Conservation (phyloP, 441 rosid genomes). For the Erysimum pusillum region DNA sequence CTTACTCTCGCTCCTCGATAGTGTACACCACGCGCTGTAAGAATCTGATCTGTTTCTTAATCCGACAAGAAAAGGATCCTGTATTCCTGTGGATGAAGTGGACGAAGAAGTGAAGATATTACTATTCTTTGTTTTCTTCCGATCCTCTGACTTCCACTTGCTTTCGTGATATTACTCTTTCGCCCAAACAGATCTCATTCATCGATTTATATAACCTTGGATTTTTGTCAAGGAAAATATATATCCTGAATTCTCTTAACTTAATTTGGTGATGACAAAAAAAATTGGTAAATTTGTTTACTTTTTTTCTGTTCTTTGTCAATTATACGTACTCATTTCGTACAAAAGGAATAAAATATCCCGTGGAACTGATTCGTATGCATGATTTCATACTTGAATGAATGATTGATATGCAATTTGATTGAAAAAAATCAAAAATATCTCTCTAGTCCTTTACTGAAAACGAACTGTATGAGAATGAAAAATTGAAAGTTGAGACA, state of each 20-base stretch:
- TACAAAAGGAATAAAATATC: neutral
- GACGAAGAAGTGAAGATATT: too few relatives aligned
- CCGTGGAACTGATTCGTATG: too few relatives aligned
- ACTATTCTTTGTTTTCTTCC: neutral
- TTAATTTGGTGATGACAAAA: too few relatives aligned
- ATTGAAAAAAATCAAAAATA: neutral
- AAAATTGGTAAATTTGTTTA: too few relatives aligned
- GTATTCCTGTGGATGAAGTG: slow-evolving; percentile 20
- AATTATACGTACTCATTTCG: neutral
- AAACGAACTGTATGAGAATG: neutral
- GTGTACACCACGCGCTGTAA: slow-evolving; percentile 23
- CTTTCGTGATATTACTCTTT: slow-evolving; percentile 6
- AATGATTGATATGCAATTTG: neutral
- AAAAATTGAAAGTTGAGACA: neutral
- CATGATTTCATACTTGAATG: neutral
- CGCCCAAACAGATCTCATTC: neutral
- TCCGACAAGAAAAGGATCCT: neutral
- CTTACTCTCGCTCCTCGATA: slow-evolving; percentile 46
- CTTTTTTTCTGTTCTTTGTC: neutral
- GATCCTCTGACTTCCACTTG: neutral
- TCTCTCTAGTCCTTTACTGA: neutral
- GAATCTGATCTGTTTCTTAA: neutral
- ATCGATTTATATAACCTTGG: neutral
- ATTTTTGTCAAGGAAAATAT: too few relatives aligned
- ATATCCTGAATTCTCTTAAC: too few relatives aligned